Evolutionary conservation across 1,139 yeast genomes (phyloP), one percentile per base, ranked within the genome.

Genomic region (Hansenula sp.): DNA sequence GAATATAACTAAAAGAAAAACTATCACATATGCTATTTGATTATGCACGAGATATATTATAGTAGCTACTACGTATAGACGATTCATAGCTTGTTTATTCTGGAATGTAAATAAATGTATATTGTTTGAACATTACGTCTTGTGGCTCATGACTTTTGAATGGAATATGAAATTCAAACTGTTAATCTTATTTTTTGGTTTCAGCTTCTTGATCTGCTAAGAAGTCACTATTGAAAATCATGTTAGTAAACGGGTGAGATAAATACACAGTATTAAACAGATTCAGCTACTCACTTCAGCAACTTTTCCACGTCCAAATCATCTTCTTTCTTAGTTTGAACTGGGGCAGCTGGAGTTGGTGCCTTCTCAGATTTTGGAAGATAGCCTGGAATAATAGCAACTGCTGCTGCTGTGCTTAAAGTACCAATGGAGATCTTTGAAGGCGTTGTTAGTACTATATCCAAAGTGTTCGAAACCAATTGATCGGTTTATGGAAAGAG

Each of bases 221-320:
- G 45, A 59, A 52, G 36, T 62, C 58, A 33, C 51, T 50, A 36
- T 1, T 25, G 2, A 16, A 35, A 8, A 24, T 5, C n/a, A n/a
- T n/a, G 34, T 37, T 19, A 30, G 33, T 37, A 21, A 9, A 6
- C 12, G 4, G 25, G 9, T 11, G 12, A n/a, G n/a, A n/a, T 21
- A 5, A 21, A 21, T 21, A 6, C 25, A 21, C 9, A 21, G 9
- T 5, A 21, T 21, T 9, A 21, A 19, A 13, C 4, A 13, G 16
- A 17, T 16, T 6, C 18, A 33, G 6, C 16, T 12, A 76, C 81
- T 55, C 68, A 77, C 81, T 71, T 74, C 54, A 82, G 64, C 55
- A 77, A 65, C 59, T 79, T 77, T 57, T 80, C 87, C 49, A 80
- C 74, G 54, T 81, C 85, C 45, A 81, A 67, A 43, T 81, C 86